Evolutionary conservation across 148 eudicot species (phyloP).

Genomic region (Camellia granthamiana): DNA sequence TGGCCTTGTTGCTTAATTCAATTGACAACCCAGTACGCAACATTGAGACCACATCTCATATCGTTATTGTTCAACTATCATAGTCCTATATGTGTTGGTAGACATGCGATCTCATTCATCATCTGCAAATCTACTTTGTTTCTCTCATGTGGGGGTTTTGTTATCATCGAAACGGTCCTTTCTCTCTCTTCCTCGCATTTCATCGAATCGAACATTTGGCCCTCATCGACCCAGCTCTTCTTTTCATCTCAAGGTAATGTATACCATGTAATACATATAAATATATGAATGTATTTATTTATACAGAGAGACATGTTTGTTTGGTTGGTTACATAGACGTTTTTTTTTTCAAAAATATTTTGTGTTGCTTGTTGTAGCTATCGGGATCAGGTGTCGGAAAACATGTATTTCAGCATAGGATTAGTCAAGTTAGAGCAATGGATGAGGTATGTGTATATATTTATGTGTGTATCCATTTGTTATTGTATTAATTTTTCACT

Average conservation of each 20-base stretch:
- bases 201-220: constrained; percentile 6
- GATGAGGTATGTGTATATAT: constrained; percentile 24
- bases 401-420: constrained; percentile 11
- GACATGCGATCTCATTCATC: constrained; percentile 25
- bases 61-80: neutral
- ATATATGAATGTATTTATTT: neutral
- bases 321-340: neutral
- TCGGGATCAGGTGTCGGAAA: constrained; percentile 7
- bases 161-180: neutral
- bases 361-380: constrained; percentile 18
- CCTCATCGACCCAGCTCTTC: constrained; percentile 2
- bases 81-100: neutral
- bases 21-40: neutral
- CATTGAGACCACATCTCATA: neutral
- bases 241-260: constrained; percentile 21
- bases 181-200: neutral
- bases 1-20: neutral
- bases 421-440: constrained; percentile 25
- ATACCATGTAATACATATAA: neutral
- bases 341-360: neutral
- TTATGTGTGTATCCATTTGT: neutral
- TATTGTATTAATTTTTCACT: neutral
- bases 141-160: constrained; percentile 10
- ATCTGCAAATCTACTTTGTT: constrained; percentile 7
- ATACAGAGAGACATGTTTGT: neutral